Conservation (phyloP, 164 flowering plant genomes). For the Vitis rotundifolia region DNA sequence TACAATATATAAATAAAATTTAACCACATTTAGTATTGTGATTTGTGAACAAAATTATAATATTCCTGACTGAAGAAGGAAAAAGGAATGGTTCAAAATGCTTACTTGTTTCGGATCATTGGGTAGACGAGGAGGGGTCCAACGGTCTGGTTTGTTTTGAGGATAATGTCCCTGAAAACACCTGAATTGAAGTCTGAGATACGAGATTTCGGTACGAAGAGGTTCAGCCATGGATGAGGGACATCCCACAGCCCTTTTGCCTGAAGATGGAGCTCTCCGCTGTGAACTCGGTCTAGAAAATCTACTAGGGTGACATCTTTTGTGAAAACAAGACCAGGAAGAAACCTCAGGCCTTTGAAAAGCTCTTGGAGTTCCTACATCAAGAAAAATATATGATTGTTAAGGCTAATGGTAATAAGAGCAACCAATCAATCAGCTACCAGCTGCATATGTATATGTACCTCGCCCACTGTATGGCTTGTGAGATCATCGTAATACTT, state of each 20-base stretch:
- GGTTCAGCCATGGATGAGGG: conserved; percentile 94
- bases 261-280: conserved; percentile 55
- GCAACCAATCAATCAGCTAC: no score
- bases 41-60: background rate
- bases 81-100: background rate
- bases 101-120: conserved; percentile 62
- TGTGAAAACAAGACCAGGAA: conserved; percentile 42
- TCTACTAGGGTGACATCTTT: conserved; percentile 55
- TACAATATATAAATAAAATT: conserved; percentile 22
- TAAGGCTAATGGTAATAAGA: background rate
- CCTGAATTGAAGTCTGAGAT: conserved; percentile 57
- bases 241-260: conserved; percentile 73
- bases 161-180: conserved; percentile 57
- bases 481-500: conserved; percentile 55
- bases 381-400: background rate
- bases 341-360: conserved; percentile 40
- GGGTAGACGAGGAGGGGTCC: conserved; percentile 79
- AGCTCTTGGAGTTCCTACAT: conserved; percentile 54
- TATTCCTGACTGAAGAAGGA: background rate
- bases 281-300: conserved; percentile 64
- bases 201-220: conserved; percentile 67
- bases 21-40: background rate
- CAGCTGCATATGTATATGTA: conserved; percentile 9
- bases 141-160: conserved; percentile 28
- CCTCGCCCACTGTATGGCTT: conserved; percentile 38